These are phyloP conservation scores for Tubosaeta sp. DNA, from an alignment of 768 basidiomycete genomes.

Conservation along the genomic window DNA sequence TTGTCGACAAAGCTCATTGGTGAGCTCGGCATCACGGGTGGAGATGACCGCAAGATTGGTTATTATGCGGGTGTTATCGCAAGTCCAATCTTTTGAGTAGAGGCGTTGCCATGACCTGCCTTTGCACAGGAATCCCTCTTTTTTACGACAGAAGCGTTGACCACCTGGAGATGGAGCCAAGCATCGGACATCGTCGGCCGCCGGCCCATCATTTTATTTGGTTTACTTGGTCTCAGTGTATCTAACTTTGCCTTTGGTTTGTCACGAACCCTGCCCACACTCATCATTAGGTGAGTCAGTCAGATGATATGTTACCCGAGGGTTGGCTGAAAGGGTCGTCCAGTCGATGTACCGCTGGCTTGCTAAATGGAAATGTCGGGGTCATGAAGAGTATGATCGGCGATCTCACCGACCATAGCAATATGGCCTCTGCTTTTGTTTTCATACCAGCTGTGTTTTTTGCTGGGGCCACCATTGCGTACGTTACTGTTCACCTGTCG, in stretches of 20 bases:
- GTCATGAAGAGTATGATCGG: slow-evolving; percentile 71
- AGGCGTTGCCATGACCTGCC: not conserved
- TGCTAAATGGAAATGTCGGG: slow-evolving; percentile 38
- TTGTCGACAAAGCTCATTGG: slow-evolving; percentile 54
- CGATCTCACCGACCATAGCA: slow-evolving; percentile 46
- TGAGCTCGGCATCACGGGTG: slow-evolving; percentile 60
- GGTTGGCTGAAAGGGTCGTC: slow-evolving; percentile 1
- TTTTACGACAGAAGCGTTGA: slow-evolving; percentile 52
- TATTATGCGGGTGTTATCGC: slow-evolving; percentile 63
- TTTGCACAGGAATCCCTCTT: slow-evolving; percentile 54
- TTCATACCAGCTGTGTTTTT: slow-evolving; percentile 5
- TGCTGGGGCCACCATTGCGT: slow-evolving; percentile 2
- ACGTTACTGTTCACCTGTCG: not conserved
- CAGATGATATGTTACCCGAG: not conserved
- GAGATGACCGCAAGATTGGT: slow-evolving; percentile 60
- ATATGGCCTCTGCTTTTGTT: slow-evolving; percentile 31
- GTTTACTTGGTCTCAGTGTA: slow-evolving; percentile 49
- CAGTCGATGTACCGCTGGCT: slow-evolving; percentile 34
- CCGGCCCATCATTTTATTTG: slow-evolving; percentile 55
- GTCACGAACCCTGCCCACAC: slow-evolving; percentile 48
- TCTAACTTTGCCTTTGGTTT: slow-evolving; percentile 62
- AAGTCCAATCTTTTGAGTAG: not conserved
- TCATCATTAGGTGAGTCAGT: slow-evolving; percentile 51
- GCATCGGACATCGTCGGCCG: slow-evolving; percentile 57
- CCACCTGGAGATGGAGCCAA: slow-evolving; percentile 61